phyloP scores from a whole-genome alignment of 176 grass and related monocot species.

The Avena eriantha region DNA sequence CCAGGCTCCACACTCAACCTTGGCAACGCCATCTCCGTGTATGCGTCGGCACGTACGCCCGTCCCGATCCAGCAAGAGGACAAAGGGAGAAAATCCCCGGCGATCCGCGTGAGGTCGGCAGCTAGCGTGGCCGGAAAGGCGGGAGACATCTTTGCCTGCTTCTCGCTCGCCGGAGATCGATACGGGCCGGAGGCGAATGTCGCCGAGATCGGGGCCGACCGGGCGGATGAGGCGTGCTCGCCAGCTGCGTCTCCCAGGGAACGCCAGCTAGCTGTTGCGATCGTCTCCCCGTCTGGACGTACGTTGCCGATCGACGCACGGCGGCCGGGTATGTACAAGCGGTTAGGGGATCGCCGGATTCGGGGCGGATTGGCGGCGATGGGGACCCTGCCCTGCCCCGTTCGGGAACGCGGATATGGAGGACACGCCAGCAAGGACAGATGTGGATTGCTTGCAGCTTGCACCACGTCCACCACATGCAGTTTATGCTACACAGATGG shows the following conservation, averaged over 20 bases:
- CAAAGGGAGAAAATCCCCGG: not conserved
- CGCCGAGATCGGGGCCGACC: conserved; percentile 24
- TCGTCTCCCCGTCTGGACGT: not conserved
- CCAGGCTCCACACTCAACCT: conserved; percentile 30
- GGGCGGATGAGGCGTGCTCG: not conserved
- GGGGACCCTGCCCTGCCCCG: not conserved
- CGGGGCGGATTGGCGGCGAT: not conserved
- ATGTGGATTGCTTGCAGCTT: not conserved
- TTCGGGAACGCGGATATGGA: not conserved
- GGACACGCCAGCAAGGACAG: not conserved
- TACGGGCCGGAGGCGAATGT: conserved; percentile 12
- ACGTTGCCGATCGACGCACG: no score
- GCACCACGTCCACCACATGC: not conserved
- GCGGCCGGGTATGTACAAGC: not conserved
- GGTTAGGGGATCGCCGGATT: not conserved
- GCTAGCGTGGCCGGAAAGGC: not conserved
- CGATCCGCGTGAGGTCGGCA: conserved; percentile 7
- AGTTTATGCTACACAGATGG: not conserved
- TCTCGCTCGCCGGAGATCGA: not conserved
- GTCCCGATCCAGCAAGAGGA: conserved; percentile 27
- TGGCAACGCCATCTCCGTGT: conserved; percentile 8
- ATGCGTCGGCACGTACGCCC: not conserved
- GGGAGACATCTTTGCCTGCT: not conserved
- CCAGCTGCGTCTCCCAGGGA: not conserved
- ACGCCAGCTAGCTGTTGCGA: no score